A percentile compares a stretch with the other conserved stretches of the same genome.
Evolutionary conservation across 169 alveolate species (phyloP).

Genomic region (Cryptosporidium meleagridis): DNA sequence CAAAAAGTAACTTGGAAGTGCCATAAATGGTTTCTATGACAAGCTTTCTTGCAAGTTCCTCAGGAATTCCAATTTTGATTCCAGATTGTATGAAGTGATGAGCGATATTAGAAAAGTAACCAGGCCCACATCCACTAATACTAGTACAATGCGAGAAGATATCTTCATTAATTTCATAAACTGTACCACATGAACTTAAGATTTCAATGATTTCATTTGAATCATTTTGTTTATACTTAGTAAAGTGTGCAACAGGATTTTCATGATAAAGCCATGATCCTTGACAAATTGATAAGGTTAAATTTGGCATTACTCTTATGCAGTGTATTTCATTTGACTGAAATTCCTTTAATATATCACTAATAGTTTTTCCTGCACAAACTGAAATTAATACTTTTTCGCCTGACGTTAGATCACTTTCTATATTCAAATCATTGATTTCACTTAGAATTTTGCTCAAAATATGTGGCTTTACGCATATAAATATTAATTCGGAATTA

Average conservation of each 20-base stretch:
- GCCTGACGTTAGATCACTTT: constrained; percentile 24
- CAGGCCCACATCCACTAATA: constrained; percentile 74
- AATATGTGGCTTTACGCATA: constrained; percentile 56
- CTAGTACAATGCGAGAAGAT: constrained; percentile 49
- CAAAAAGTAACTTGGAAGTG: constrained; percentile 47
- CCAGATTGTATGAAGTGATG: constrained; percentile 36
- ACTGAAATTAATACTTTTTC: constrained; percentile 57
- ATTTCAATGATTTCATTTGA: constrained; percentile 27
- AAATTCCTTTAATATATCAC: constrained; percentile 15
- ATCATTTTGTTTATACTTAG: neutral
- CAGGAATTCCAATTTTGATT: constrained; percentile 28
- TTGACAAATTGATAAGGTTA: constrained; percentile 36
- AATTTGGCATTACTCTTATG: constrained; percentile 60
- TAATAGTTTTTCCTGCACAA: constrained; percentile 66
- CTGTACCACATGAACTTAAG: constrained; percentile 51
- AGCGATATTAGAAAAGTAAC: constrained; percentile 34
- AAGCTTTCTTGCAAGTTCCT: constrained; percentile 27
- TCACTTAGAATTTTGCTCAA: constrained; percentile 2
- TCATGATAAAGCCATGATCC: constrained; percentile 64
- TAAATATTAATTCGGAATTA: constrained; percentile 54
- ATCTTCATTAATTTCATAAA: constrained; percentile 21
- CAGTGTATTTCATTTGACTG: constrained; percentile 22
- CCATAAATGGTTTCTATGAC: constrained; percentile 59
- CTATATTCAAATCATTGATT: neutral
- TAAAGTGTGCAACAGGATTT: constrained; percentile 38